Conservation (phyloP, 805 yeast genomes). For the Spathaspora gorwiae region DNA sequence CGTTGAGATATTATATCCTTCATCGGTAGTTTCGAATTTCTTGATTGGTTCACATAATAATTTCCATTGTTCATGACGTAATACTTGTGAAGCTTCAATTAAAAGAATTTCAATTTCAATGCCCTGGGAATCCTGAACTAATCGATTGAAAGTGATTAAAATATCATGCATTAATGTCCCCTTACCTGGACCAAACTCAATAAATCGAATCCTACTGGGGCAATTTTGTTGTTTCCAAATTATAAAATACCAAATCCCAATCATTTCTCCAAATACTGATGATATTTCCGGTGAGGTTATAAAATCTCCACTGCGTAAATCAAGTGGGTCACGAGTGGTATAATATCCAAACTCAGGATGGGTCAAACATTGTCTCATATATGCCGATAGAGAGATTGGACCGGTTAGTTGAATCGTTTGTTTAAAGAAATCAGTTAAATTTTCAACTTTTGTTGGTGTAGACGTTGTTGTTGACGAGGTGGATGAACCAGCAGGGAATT, state of each 20-base stretch:
- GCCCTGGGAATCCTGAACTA: conserved; percentile 42
- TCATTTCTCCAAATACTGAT: conserved; percentile 80
- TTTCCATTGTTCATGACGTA: conserved; percentile 53
- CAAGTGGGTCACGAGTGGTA: conserved; percentile 71
- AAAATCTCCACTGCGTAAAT: conserved; percentile 61
- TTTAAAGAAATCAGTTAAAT: conserved; percentile 34
- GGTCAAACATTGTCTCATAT: conserved; percentile 77
- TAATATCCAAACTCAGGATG: conserved; percentile 78
- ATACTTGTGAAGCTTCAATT: conserved; percentile 68
- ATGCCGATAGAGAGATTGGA: conserved; percentile 67
- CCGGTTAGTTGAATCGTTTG: conserved; percentile 65
- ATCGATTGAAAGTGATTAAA: conserved; percentile 43
- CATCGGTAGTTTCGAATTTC: conserved; percentile 16
- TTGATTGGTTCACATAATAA: conserved; percentile 35
- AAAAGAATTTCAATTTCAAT: conserved; percentile 43
- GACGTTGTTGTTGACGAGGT: conserved; percentile 8
- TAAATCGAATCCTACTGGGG: conserved; percentile 47
- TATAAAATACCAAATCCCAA: conserved; percentile 67
- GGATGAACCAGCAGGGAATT: conserved; percentile 22
- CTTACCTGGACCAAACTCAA: conserved; percentile 83
- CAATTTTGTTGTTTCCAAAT: conserved; percentile 54
- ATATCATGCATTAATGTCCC: conserved; percentile 75
- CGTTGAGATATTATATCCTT: conserved; percentile 32
- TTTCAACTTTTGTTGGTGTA: conserved; percentile 13
- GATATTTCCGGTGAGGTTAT: conserved; percentile 85